Conservation (phyloP, 2,329 filamentous ascomycete species). For the Arthrobotrys entomopaga region DNA sequence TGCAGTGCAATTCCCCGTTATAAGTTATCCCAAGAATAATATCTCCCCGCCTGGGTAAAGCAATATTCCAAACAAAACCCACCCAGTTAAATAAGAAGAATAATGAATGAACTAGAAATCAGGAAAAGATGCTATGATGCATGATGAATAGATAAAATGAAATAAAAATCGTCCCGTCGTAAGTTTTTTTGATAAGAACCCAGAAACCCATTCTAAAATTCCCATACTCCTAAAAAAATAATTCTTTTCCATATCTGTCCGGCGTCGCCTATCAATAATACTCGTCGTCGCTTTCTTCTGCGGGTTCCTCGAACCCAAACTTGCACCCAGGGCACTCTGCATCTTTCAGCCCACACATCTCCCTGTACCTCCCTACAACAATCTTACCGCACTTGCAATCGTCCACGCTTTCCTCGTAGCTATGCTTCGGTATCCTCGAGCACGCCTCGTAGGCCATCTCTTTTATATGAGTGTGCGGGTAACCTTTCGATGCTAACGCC, state of each 20-base stretch:
- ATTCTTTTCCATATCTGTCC: not conserved
- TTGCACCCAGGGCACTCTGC: slow-evolving; percentile 47
- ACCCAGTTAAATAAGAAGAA: too few species aligned
- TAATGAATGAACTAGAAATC: not conserved
- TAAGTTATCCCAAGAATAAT: too few species aligned
- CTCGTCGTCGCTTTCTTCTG: slow-evolving; percentile 49
- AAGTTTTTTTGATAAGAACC: not conserved
- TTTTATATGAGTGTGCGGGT: slow-evolving; percentile 49
- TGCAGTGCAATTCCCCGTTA: too few species aligned
- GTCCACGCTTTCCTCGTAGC: slow-evolving; percentile 34
- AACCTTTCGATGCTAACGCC: slow-evolving; percentile 27
- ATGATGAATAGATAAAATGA: slow-evolving; percentile 1
- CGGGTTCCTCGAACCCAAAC: slow-evolving; percentile 41
- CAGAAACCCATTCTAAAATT: not conserved
- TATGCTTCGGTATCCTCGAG: slow-evolving; percentile 47
- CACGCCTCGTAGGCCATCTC: slow-evolving; percentile 54
- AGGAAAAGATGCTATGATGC: not conserved
- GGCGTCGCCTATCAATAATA: slow-evolving; percentile 19
- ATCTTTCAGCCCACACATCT: slow-evolving; percentile 50
- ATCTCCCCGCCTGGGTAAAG: too few species aligned
- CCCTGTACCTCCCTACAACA: slow-evolving; percentile 40
- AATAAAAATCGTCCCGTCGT: slow-evolving; percentile 14
- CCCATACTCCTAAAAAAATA: too few species aligned
- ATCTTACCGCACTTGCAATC: slow-evolving; percentile 51
- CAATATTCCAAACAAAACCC: too few species aligned